Percentiles rank a stretch among this genome's conserved stretches.
phyloP scores from a whole-genome alignment of 495 filamentous ascomycete species.

The Penicillium antarcticum region DNA sequence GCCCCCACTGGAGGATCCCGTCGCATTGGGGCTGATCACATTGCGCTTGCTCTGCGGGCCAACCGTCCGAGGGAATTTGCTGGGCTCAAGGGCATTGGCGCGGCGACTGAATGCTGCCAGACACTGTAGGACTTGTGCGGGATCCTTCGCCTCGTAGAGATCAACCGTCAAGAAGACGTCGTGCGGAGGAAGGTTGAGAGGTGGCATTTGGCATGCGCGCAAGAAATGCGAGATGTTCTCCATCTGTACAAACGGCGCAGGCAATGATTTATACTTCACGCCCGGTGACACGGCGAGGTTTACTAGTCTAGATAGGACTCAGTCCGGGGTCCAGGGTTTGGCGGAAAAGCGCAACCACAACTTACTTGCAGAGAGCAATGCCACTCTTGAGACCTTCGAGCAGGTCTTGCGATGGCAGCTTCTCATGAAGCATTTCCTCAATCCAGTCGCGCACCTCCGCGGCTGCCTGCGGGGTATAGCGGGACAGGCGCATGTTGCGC shows the following conservation, averaged over 20 bases:
- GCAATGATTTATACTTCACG: conserved; percentile 72
- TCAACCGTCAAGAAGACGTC: conserved; percentile 98
- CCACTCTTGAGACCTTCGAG: conserved; percentile 87
- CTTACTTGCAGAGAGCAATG: conserved; percentile 85
- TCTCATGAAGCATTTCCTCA: conserved; percentile 72
- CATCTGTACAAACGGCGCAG: conserved; percentile 99
- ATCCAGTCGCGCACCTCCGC: conserved; percentile 87
- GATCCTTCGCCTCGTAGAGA: conserved; percentile 94
- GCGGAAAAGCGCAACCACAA: conserved; percentile 1
- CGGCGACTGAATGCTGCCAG: conserved; percentile 85
- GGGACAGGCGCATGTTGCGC: conserved; percentile 84
- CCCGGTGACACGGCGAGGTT: conserved; percentile 79
- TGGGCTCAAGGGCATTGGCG: conserved; percentile 74
- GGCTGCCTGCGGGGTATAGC: conserved; percentile 90
- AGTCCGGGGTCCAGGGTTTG: conserved; percentile 5
- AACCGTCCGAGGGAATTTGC: conserved; percentile 67
- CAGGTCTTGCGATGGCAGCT: conserved; percentile 68
- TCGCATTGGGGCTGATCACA: conserved; percentile 66
- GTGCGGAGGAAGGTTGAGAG: conserved; percentile 84
- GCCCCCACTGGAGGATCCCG: conserved; percentile 51
- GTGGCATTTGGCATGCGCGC: conserved; percentile 75
- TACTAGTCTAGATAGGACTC: conserved; percentile 58
- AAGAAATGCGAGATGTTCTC: conserved; percentile 99
- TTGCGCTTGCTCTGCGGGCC: conserved; percentile 58
- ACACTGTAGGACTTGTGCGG: conserved; percentile 93